Evolutionary conservation across 139 green algal species (phyloP), one percentile per base, ranked within the genome.

Genomic region (Chlamydomonas eustigma): DNA sequence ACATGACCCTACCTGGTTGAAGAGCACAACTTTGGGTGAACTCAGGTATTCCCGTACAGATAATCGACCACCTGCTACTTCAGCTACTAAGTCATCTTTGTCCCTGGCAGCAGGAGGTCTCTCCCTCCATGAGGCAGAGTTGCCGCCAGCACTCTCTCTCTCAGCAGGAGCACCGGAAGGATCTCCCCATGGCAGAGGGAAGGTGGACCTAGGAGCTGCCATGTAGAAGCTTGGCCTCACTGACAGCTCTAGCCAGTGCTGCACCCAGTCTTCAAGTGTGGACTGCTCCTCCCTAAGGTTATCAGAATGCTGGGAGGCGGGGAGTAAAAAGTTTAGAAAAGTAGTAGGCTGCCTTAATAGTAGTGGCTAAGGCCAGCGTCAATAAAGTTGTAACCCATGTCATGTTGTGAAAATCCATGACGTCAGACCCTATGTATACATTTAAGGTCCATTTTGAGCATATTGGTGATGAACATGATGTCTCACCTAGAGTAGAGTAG

Each of bases 1-100:
- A n/a, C n/a, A n/a, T n/a, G n/a, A n/a, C n/a, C 58, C 6, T 8
- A 70, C 58, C 58, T 70, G 58, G 58, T 70, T 70, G 18, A 70
- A 70, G 58, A 70, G 25, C 58, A 70, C 58, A 8, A 70, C 58
- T 28, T 70, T 70, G 58, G 58, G 58, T 35, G 58, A 70, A 28
- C 58, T 70, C 58, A 70, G 18, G 58, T 70, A 70, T 18, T 24
- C 32, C 25, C 58, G 58, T 28, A 70, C 58, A 24, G 58, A 70
- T 6, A 70, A 35, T 12, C 44, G 18, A 58, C 8, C 58, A 24
- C 8, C 58, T 70, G 58, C 58, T 28, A 18, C 58, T 28, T 28
- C 58, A 24, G 28, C 58, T 18, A 22, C 8, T 5, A 5, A 37
- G 22, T 24, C 58, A 32, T 24, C 58, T 22, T 5, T 35, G 6